Base-by-base conservation (phyloP, 1,284 basidiomycete genomes). In the Retiboletus flavoniger region DNA sequence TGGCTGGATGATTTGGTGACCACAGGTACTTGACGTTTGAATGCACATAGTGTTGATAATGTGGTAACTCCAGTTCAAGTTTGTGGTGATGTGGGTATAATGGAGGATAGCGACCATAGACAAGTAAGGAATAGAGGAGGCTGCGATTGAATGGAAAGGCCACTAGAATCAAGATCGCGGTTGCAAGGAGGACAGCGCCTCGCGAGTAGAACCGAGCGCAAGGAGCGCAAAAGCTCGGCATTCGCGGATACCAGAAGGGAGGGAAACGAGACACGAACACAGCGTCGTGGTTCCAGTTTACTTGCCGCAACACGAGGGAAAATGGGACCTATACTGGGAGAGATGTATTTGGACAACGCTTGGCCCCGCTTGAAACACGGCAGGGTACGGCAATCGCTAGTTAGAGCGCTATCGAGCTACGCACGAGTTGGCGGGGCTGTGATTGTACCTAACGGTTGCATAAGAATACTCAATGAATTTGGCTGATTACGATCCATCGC, bases 11-110 rank as follows among this genome's bases (percentile, higher is more conserved):
- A 43, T 65, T 68, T 36, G 64, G 63, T 14, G 64, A 56, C 66
- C 66, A 66, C 16, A 66, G 10, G 29, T 68, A 68, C 24, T 65
- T 66, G 56, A 65, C 53, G 3, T 63, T 42, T 14, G 64, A 65
- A 28, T 19, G 54, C 29, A 52, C 53, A 29, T 68, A 67, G 2
- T 42, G 29, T 35, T 41, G 21, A 16, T 66, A 66, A n/a, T 68
- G 64, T 14, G 62, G 48, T 2, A 66, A 43, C 6, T 55, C 45
- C 16, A 54, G 55, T 45, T 67, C 48, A 19, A 36, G 43, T 36
- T 59, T 14, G 40, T 16, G 53, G 11, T 65, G 48, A 4, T 54
- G 38, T 0, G 51, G 38, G 47, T 66, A 66, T 55, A 63, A 40
- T n/a, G 64, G 66, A 14, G 64, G 64, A 41, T 67, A 64, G 13